phyloP scores from a whole-genome alignment of 495 filamentous ascomycete species.

The Xylaria grammica region DNA sequence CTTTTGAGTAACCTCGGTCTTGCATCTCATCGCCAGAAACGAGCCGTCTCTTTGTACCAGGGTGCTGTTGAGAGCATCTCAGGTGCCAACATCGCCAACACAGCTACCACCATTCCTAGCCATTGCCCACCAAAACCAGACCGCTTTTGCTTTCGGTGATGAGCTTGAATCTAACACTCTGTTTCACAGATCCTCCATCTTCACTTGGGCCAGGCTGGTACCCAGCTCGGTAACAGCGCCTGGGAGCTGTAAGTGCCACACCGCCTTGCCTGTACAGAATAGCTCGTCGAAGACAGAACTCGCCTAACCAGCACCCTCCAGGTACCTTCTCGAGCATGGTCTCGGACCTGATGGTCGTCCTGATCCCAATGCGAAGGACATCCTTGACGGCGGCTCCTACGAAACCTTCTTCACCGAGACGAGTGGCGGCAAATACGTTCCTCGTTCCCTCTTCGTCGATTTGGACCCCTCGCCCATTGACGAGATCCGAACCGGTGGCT shows the following conservation, averaged over 20 bases:
- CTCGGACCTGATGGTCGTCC: conserved; percentile 76
- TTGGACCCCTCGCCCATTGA: conserved; percentile 91
- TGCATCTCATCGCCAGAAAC: conserved; percentile 7
- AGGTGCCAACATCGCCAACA: background rate
- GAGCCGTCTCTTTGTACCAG: conserved; percentile 3
- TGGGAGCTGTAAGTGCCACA: conserved; percentile 86
- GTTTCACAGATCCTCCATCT: conserved; percentile 76
- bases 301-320: conserved; percentile 41
- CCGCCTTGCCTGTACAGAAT: conserved; percentile 36
- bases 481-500: conserved; percentile 83
- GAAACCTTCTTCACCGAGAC: conserved; percentile 95
- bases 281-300: conserved; percentile 6
- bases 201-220: conserved; percentile 92
- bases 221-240: conserved; percentile 90
- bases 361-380: conserved; percentile 66
- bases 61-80: background rate
- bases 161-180: conserved; percentile 5
- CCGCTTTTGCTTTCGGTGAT: background rate
- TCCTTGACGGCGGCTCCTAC: conserved; percentile 70
- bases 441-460: conserved; percentile 87
- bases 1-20: conserved; percentile 6
- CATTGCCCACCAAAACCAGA: background rate
- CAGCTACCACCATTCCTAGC: background rate
- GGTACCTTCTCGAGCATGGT: conserved; percentile 91
- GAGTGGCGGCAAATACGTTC: conserved; percentile 84